Evolutionary conservation across 257 asterid species (phyloP), one percentile per base, ranked within the genome.

Genomic region (Solanum pinnatisectum): DNA sequence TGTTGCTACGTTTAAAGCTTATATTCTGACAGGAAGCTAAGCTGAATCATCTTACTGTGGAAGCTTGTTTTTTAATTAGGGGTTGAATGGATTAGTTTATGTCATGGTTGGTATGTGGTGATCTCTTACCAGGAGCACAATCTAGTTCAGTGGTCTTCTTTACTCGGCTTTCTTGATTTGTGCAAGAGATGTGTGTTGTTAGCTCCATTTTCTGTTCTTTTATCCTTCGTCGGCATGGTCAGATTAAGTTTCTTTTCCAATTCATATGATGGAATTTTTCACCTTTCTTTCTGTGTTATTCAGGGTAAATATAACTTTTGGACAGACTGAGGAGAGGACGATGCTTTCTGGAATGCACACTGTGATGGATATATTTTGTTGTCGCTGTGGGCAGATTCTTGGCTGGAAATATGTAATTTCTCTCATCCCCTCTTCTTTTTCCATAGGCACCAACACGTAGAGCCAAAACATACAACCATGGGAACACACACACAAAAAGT

Each of bases 401-500:
- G 98, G 99, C 84, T 96, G 99, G 98, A 96, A 96, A 95, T 95
- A 95, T 44, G 98, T 96, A 77, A 78, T 83, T 88, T 84, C 44
- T 88, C 78, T 42, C 49, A 83, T 87, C 27, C 83, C 88, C 60
- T 78, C 71, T 33, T 20, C 25, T 73, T 10, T 52, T 10, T 73
- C 22, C 44, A 84, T 81, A 27, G 30, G 40, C 85, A 46, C 68
- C 13, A 59, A 46, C 67, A 18, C 5, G 10, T 23, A 81, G 42
- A 16, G 9, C 27, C 81, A 78, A 46, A 81, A 46, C 16, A 20
- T 37, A 46, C 37, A 20, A 46, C 40, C 27, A 27, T 25, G 84
- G n/a, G 65, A 79, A 44, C 59, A 10, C 39, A 3, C 83, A 79
- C 67, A 46, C 85, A 81, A 10, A 30, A 46, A 56, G 65, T 56